Conservation (phyloP, 768 basidiomycete species). For the Clitopilus hobsonii region DNA sequence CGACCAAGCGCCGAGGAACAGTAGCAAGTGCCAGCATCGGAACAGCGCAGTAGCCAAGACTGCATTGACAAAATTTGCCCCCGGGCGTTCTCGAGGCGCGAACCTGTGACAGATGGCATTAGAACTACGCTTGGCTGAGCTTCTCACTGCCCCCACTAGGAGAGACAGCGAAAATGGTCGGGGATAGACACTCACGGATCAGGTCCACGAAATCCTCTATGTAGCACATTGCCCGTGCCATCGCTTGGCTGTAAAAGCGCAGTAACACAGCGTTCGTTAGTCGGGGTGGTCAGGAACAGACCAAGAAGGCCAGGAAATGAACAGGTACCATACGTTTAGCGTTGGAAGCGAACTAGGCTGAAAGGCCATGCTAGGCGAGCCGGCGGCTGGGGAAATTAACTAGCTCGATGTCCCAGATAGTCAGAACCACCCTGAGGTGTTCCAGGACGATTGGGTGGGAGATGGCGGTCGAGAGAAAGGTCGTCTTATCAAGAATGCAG, state of each 20-base stretch:
- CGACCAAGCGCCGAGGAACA: slow-evolving; percentile 63
- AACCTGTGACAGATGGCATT: slow-evolving; percentile 25
- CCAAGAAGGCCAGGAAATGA: no score
- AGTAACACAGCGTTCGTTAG: neutral
- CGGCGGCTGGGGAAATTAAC: neutral
- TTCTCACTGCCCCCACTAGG: no score
- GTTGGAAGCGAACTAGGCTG: neutral
- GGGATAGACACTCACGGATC: slow-evolving; percentile 29
- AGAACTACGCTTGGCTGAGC: no score
- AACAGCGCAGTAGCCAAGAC: slow-evolving; percentile 42
- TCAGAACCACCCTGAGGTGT: no score
- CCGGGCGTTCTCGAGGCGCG: slow-evolving; percentile 31
- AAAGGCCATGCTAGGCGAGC: neutral
- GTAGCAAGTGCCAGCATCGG: slow-evolving; percentile 63
- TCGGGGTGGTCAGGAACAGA: no score
- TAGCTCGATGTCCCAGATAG: neutral
- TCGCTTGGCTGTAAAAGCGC: neutral
- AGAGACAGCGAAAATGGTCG: neutral
- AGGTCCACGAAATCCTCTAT: slow-evolving; percentile 30
- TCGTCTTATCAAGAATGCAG: neutral
- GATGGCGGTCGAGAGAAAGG: no score
- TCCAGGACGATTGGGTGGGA: no score
- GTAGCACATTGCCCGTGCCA: slow-evolving; percentile 9
- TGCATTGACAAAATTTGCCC: slow-evolving; percentile 33
- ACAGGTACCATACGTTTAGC: neutral